phyloP scores from a whole-genome alignment of 495 filamentous ascomycete species.

The Aspergillus asperescens region DNA sequence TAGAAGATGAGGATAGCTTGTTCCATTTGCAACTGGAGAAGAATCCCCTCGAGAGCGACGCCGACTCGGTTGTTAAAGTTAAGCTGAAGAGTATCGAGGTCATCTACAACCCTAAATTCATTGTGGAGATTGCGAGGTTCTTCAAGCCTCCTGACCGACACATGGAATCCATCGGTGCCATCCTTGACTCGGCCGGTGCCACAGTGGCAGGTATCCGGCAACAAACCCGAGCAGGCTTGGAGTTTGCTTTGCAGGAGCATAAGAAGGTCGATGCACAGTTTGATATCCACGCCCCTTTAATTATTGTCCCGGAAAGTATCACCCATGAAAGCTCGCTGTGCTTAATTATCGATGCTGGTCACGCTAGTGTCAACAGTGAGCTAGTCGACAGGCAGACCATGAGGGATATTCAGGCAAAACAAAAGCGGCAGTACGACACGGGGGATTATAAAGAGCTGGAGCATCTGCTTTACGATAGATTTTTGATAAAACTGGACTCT shows the following conservation, averaged over 20 bases:
- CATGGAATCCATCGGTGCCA: slow-evolving; percentile 93
- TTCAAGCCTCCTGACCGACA: slow-evolving; percentile 94
- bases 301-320: slow-evolving; percentile 92
- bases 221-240: slow-evolving; percentile 90
- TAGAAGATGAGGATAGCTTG: slow-evolving; percentile 65
- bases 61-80: slow-evolving; percentile 81
- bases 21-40: slow-evolving; percentile 91
- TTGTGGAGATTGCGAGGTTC: slow-evolving; percentile 85
- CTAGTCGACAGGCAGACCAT: slow-evolving; percentile 85
- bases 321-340: slow-evolving; percentile 73
- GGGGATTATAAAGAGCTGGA: slow-evolving; percentile 84
- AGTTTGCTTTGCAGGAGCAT: slow-evolving; percentile 94
- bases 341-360: slow-evolving; percentile 91
- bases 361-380: slow-evolving; percentile 88
- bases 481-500: slow-evolving; percentile 82
- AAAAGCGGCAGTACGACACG: slow-evolving; percentile 79
- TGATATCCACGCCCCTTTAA: slow-evolving; percentile 90
- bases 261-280: slow-evolving; percentile 96
- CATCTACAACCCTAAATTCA: slow-evolving; percentile 89
- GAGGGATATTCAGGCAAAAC: slow-evolving; percentile 83
- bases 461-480: slow-evolving; percentile 92
- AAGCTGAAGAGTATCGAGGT: slow-evolving; percentile 95
- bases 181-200: slow-evolving; percentile 90
- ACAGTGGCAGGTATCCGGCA: slow-evolving; percentile 91
- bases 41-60: slow-evolving; percentile 86